phyloP scores from a whole-genome alignment of 768 basidiomycete species.

The Clathrus columnatus region DNA sequence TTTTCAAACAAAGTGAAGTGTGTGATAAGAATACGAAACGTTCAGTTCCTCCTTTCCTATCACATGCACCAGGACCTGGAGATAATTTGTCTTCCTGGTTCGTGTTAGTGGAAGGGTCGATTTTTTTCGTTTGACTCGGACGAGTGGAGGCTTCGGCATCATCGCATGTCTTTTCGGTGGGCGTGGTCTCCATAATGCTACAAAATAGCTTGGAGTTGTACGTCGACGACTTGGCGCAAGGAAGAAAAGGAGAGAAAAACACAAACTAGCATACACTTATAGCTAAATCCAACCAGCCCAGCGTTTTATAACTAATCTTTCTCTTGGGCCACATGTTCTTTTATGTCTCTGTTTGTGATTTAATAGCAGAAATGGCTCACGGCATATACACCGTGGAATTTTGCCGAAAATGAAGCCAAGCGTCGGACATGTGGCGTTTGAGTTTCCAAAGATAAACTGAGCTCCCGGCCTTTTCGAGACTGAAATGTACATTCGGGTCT shows the following conservation, averaged over 20 bases:
- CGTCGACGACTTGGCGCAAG: background rate
- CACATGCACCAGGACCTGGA: background rate
- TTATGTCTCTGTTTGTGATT: background rate
- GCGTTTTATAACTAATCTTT: too few relatives aligned
- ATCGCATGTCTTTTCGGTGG: too few relatives aligned
- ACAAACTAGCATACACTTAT: background rate
- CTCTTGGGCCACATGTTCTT: background rate
- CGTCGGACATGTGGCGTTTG: background rate
- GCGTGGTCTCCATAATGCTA: background rate
- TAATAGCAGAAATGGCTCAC: background rate
- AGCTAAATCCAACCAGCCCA: background rate
- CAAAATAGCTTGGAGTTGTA: background rate
- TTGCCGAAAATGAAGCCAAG: background rate
- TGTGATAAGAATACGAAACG: too few relatives aligned
- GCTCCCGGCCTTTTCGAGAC: too few relatives aligned
- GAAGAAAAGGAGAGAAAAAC: background rate
- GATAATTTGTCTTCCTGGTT: background rate
- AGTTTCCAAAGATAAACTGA: background rate
- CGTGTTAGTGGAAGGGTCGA: background rate
- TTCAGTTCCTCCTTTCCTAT: too few relatives aligned
- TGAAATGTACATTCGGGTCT: too few relatives aligned
- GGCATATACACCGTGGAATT: background rate
- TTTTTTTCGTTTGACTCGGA: too few relatives aligned
- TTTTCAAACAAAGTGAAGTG: slow-evolving; percentile 25
- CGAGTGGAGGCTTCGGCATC: too few relatives aligned